These are phyloP conservation scores for Termitomyces eurrhizus DNA, from an alignment of 768 basidiomycete genomes.

Conservation along the genomic window DNA sequence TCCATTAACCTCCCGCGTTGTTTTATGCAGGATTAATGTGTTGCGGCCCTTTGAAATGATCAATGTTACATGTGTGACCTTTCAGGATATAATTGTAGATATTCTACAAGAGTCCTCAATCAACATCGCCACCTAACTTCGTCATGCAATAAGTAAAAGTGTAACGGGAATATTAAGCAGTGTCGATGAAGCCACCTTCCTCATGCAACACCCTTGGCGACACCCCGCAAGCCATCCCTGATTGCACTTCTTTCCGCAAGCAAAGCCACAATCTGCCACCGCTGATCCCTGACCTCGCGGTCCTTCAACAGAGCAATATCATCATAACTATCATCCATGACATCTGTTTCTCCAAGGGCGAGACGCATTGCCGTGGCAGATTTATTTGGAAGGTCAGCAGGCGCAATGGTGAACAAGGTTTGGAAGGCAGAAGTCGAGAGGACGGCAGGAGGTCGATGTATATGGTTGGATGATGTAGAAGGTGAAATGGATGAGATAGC, in stretches of 20 bases:
- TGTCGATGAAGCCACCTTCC: too few species aligned
- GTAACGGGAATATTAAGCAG: not conserved
- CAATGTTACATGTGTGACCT: not conserved
- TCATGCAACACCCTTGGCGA: conserved; percentile 11
- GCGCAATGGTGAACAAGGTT: conserved; percentile 72
- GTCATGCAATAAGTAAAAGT: not conserved
- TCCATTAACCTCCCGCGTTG: not conserved
- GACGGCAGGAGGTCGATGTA: conserved; percentile 37
- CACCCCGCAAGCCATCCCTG: conserved; percentile 36
- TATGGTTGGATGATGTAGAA: conserved; percentile 37
- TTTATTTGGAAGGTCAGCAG: conserved; percentile 73
- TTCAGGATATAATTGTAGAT: not conserved
- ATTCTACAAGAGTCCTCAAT: not conserved
- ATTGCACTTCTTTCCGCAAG: conserved; percentile 72
- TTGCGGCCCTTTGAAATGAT: not conserved
- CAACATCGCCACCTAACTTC: not conserved
- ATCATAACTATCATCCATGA: conserved; percentile 48
- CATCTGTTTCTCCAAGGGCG: conserved; percentile 50
- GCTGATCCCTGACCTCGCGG: conserved; percentile 60
- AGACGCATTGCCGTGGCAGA: conserved; percentile 76
- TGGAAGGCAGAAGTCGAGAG: conserved; percentile 72
- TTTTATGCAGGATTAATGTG: too few species aligned
- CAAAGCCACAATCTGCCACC: conserved; percentile 77
- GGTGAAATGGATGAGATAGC: conserved; percentile 74
- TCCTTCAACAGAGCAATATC: conserved; percentile 53